These are phyloP conservation scores for Alternaria tenuissima DNA, from an alignment of 2,329 filamentous ascomycete genomes.

Conservation along the genomic window DNA sequence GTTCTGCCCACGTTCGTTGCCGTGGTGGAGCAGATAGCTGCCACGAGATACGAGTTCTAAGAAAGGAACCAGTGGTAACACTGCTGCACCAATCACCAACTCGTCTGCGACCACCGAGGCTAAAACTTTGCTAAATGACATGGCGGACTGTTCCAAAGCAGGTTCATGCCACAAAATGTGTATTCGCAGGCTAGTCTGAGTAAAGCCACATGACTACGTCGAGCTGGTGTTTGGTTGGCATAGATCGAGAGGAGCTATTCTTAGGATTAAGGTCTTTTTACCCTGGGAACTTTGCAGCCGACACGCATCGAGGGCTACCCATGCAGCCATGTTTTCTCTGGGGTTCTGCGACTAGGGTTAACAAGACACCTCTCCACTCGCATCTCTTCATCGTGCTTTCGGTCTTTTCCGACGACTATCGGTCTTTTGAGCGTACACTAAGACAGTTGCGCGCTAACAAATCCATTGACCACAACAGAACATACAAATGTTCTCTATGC, in stretches of 20 bases:
- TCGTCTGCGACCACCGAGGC: slow-evolving; percentile 27
- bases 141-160: slow-evolving; percentile 32
- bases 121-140: slow-evolving; percentile 28
- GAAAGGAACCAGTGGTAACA: slow-evolving; percentile 19
- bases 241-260: slow-evolving; percentile 31
- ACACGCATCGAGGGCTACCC: slow-evolving; percentile 7
- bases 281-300: slow-evolving; percentile 27
- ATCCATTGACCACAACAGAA: not conserved
- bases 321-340: slow-evolving; percentile 9
- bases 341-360: slow-evolving; percentile 19
- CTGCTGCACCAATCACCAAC: slow-evolving; percentile 19
- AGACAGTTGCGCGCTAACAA: not conserved
- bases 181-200: slow-evolving; percentile 34
- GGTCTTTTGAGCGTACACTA: slow-evolving; percentile 1
- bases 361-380: not conserved
- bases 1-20: slow-evolving; percentile 3
- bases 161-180: slow-evolving; percentile 39
- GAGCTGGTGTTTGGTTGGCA: slow-evolving; percentile 30
- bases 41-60: slow-evolving; percentile 41
- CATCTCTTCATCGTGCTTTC: not conserved
- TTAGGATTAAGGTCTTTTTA: slow-evolving; percentile 46
- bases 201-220: slow-evolving; percentile 28
- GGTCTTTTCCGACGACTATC: slow-evolving; percentile 4
- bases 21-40: slow-evolving; percentile 28
- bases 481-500: slow-evolving; percentile 1